A percentile compares a stretch with the other conserved stretches of the same genome.
phyloP scores from a whole-genome alignment of 116 monocot species.

The Dioscorea cayenensis region DNA sequence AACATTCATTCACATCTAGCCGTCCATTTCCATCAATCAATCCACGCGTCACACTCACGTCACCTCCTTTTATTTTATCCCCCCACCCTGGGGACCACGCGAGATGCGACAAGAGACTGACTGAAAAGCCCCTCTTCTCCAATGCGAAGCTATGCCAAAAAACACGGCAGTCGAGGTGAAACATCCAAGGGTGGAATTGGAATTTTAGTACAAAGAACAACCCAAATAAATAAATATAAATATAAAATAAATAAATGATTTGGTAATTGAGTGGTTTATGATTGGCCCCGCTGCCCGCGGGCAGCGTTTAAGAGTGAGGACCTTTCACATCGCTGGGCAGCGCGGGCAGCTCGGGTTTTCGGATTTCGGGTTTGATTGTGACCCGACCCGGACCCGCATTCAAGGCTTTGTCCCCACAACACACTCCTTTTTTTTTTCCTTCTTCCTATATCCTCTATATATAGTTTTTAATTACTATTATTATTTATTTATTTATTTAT shows the following conservation, averaged over 20 bases:
- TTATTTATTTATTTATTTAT: no score
- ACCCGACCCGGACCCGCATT: conserved; percentile 1
- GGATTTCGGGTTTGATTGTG: neutral
- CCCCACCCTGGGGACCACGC: neutral
- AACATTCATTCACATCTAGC: neutral
- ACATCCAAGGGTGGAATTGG: neutral
- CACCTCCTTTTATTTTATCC: neutral
- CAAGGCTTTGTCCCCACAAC: neutral
- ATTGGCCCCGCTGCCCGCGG: conserved; percentile 19
- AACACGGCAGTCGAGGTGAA: neutral
- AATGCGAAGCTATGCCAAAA: neutral
- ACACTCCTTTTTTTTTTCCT: neutral
- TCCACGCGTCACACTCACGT: neutral
- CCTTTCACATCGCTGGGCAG: conserved; percentile 4
- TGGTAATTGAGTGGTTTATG: conserved; percentile 44
- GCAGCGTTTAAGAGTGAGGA: neutral
- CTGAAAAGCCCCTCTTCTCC: neutral
- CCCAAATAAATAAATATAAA: no score
- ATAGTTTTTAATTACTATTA: no score
- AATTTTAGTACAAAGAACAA: neutral
- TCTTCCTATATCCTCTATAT: no score
- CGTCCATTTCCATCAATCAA: neutral
- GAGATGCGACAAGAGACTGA: neutral
- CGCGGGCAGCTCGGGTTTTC: conserved; percentile 11
- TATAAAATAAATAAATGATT: conserved; percentile 23